Conservation (phyloP, 2,329 filamentous ascomycete genomes). For the Balansia obtecta region DNA sequence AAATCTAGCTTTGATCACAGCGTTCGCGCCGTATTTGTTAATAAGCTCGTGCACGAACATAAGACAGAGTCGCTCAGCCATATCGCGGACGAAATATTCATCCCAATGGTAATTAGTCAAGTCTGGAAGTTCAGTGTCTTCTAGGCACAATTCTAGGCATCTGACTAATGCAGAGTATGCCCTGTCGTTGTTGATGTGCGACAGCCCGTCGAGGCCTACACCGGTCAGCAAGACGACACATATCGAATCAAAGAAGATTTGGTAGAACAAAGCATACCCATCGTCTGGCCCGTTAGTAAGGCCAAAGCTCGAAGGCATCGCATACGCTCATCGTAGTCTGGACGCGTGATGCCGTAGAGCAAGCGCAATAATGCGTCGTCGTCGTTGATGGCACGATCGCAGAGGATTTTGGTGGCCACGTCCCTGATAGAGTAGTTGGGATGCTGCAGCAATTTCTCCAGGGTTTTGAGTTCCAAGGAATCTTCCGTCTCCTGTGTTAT, state of each 20-base stretch:
- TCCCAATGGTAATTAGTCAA: constrained; percentile 47
- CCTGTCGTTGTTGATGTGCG: constrained; percentile 35
- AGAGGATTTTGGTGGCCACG: constrained; percentile 48
- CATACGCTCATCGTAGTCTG: constrained; percentile 47
- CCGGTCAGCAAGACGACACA: constrained; percentile 11
- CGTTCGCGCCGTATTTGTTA: constrained; percentile 42
- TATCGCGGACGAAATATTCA: constrained; percentile 50
- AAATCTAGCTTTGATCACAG: constrained; percentile 50
- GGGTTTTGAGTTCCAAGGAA: constrained; percentile 51
- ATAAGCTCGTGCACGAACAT: constrained; percentile 46
- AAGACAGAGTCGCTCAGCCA: constrained; percentile 47
- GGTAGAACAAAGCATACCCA: constrained; percentile 12
- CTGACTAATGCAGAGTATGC: constrained; percentile 46
- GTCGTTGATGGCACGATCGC: constrained; percentile 48
- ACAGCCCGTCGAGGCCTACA: constrained; percentile 25
- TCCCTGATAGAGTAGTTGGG: constrained; percentile 63
- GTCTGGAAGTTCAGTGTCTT: constrained; percentile 35
- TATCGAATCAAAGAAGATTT: background rate
- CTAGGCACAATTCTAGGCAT: constrained; percentile 43
- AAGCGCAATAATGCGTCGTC: constrained; percentile 34
- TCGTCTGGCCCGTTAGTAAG: constrained; percentile 34
- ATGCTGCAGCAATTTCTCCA: constrained; percentile 55
- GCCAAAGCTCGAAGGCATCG: constrained; percentile 42
- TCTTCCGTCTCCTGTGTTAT: constrained; percentile 68
- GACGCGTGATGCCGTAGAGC: constrained; percentile 44